Percentiles rank a stretch among this genome's conserved stretches.
Conservation (phyloP, 495 filamentous ascomycete genomes). For the Penicillium dipodomyicola region DNA sequence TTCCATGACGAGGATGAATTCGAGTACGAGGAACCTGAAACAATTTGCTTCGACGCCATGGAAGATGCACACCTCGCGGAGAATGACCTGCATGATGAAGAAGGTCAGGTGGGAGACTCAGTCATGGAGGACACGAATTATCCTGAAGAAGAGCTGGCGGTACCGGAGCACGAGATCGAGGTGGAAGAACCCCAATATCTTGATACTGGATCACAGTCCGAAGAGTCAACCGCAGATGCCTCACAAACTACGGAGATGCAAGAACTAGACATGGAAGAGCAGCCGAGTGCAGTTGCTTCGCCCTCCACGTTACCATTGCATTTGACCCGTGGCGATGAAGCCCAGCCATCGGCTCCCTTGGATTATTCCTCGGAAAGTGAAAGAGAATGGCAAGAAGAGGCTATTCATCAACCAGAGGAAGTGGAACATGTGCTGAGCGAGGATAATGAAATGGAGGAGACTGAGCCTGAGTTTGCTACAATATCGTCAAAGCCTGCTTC, state of each 20-base stretch:
- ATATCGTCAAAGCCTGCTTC: conserved; percentile 8
- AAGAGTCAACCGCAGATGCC: not conserved
- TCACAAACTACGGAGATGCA: not conserved
- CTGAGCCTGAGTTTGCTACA: conserved; percentile 16
- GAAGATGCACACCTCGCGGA: conserved; percentile 19
- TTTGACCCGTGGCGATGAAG: not conserved
- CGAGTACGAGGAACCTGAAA: conserved; percentile 25
- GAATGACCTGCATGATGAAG: conserved; percentile 4
- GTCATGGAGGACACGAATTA: conserved; percentile 4
- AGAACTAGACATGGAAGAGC: not conserved
- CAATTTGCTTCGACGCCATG: conserved; percentile 27
- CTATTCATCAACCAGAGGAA: conserved; percentile 11
- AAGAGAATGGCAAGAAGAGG: conserved; percentile 13
- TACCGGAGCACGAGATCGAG: not conserved
- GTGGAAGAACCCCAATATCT: not conserved
- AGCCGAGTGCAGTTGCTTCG: not conserved
- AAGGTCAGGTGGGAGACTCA: not conserved
- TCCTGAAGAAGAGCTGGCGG: conserved; percentile 8
- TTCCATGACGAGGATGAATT: conserved; percentile 15
- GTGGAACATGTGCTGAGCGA: conserved; percentile 21
- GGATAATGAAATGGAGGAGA: conserved; percentile 19
- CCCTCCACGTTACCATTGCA: not conserved
- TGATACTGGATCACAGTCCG: not conserved
- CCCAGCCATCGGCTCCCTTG: not conserved
- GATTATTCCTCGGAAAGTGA: not conserved